phyloP scores from a whole-genome alignment of 202 grass and related monocot species.

The Schoenoplectus triqueter region DNA sequence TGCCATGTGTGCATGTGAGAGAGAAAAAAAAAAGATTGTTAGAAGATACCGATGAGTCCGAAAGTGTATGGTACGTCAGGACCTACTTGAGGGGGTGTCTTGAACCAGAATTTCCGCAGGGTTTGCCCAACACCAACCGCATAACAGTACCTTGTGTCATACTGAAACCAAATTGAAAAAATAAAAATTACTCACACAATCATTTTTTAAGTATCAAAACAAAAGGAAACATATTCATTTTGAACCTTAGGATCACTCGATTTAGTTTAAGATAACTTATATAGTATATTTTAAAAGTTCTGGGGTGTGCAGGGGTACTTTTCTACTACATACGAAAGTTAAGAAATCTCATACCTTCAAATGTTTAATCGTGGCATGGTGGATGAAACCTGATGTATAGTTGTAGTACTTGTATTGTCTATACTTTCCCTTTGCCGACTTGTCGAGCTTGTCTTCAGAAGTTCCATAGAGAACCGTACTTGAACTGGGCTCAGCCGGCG shows the following conservation, averaged over 20 bases:
- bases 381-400: conserved; percentile 88
- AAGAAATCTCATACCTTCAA: conserved; percentile 58
- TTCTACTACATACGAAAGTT: background rate
- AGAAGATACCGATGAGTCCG: conserved; percentile 38
- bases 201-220: background rate
- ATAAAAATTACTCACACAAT: background rate
- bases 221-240: background rate
- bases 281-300: background rate
- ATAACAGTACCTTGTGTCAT: conserved; percentile 84
- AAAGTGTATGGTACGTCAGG: conserved; percentile 63
- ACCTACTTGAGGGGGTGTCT: conserved; percentile 64
- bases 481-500: conserved; percentile 65
- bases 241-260: background rate
- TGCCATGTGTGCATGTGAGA: background rate
- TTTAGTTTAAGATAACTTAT: background rate
- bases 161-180: conserved; percentile 49
- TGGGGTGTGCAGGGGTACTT: background rate
- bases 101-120: conserved; percentile 70
- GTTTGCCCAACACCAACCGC: conserved; percentile 68
- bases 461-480: conserved; percentile 68
- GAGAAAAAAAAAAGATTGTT: background rate
- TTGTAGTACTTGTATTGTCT: conserved; percentile 82
- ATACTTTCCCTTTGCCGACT: conserved; percentile 53
- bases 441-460: conserved; percentile 58
- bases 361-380: conserved; percentile 69